Evolutionary conservation across 176 grass and related monocot species (phyloP), one percentile per base, ranked within the genome.

Genomic region (Oryza officinalis): DNA sequence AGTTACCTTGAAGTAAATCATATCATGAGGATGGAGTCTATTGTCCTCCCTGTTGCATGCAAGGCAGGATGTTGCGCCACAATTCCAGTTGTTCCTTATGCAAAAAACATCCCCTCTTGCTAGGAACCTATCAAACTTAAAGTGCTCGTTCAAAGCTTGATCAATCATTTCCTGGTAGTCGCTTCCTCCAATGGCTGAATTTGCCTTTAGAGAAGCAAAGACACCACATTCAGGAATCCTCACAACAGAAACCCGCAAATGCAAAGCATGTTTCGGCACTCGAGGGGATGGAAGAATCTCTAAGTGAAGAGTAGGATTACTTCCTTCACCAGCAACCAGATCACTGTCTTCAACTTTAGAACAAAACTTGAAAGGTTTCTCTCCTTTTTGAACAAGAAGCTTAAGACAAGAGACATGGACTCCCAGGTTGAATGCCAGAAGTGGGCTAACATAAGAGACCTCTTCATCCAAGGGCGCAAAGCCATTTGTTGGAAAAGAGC

Each of bases 351-450:
- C 63, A 77, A 71, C 35, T 83, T 25, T 63, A 74, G 88, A 86
- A 28, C 88, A 90, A 40, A 89, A 95, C 69, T 83, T 89, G 30
- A 94, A 92, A 50, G 84, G 83, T 6, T 90, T 71, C 38, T 84
- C 77, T 61, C 91, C 87, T 71, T 72, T 81, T 71, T 76, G 65
- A 79, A 95, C 84, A 82, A 92, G 82, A 92, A 93, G 67, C 70
- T 90, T 92, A 74, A 95, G 83, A 73, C 85, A 92, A 64, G 91
- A 92, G 69, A 94, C 57, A 90, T 99, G 93, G 41, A 96, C 44
- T 38, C 96, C 91, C 40, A 96, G 88, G 74, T 99, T 99, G 85
- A 96, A 99, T n/a, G 96, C 96, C 78, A 99, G 65, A 63, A 99
- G 81, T 66, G 93, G 96, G 83, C 87, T 96, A 38, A 93, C 41